Evolutionary conservation across 2,329 filamentous ascomycete species (phyloP).

Genomic region (Huntiella savannae): DNA sequence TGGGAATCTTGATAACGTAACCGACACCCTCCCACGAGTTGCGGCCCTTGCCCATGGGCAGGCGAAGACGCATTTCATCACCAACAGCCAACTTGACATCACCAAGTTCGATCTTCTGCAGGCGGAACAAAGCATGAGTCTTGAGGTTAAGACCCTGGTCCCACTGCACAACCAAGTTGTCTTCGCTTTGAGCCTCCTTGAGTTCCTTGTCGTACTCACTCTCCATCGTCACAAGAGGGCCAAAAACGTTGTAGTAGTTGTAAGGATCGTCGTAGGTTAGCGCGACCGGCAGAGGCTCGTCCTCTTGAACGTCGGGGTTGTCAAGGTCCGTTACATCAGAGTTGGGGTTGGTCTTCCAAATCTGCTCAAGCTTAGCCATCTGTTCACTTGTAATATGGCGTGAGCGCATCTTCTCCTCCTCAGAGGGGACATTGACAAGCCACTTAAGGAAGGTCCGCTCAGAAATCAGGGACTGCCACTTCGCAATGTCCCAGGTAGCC

Average conservation of each 20-base stretch:
- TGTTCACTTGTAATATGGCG: slow-evolving; percentile 83
- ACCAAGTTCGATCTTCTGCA: slow-evolving; percentile 91
- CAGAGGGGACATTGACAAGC: slow-evolving; percentile 76
- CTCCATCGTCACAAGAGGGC: slow-evolving; percentile 94
- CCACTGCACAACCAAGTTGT: slow-evolving; percentile 87
- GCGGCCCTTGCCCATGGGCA: slow-evolving; percentile 71
- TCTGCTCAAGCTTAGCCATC: slow-evolving; percentile 89
- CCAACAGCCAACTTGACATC: slow-evolving; percentile 96
- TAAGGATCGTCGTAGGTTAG: slow-evolving; percentile 93
- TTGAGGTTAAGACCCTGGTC: slow-evolving; percentile 94
- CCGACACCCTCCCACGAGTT: slow-evolving; percentile 92
- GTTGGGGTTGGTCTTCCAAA: slow-evolving; percentile 90
- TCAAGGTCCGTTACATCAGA: slow-evolving; percentile 70
- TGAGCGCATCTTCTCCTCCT: slow-evolving; percentile 88
- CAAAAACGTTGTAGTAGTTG: slow-evolving; percentile 98
- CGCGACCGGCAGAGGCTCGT: slow-evolving; percentile 82
- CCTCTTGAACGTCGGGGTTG: slow-evolving; percentile 51
- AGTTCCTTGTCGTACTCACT: slow-evolving; percentile 98
- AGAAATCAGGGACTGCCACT: slow-evolving; percentile 94
- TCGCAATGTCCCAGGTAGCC: slow-evolving; percentile 98
- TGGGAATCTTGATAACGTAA: slow-evolving; percentile 98
- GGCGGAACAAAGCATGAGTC: slow-evolving; percentile 81
- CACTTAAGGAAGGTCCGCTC: slow-evolving; percentile 87
- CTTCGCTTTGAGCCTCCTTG: slow-evolving; percentile 94
- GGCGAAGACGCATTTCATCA: slow-evolving; percentile 94